Percentiles rank a stretch among this genome's conserved stretches.
phyloP scores from a whole-genome alignment of 2,329 filamentous ascomycete genomes.

The Beauveria medogensis region DNA sequence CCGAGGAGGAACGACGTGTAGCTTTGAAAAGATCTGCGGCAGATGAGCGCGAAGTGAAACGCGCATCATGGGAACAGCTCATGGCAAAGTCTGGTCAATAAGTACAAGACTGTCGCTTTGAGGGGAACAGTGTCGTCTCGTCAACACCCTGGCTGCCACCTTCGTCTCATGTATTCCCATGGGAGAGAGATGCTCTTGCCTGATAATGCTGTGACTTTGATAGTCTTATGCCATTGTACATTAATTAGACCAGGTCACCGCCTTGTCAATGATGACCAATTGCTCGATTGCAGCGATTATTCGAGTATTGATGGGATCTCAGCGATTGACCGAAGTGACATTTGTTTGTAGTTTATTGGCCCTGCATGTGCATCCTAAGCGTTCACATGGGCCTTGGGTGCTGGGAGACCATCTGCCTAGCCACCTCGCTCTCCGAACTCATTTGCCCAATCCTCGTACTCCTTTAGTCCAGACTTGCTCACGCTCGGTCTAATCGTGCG shows the following conservation, averaged over 20 bases:
- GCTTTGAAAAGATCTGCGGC: constrained; percentile 19
- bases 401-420: constrained; percentile 26
- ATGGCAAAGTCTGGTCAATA: neutral
- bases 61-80: constrained; percentile 13
- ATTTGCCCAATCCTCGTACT: constrained; percentile 89
- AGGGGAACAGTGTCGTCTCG: neutral
- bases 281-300: neutral
- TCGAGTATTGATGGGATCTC: too few species aligned
- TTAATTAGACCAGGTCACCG: neutral
- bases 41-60: constrained; percentile 19
- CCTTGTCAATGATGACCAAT: neutral
- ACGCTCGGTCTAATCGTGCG: constrained; percentile 84
- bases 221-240: neutral
- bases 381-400: too few species aligned
- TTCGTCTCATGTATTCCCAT: neutral
- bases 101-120: too few species aligned
- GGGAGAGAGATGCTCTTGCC: neutral
- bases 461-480: constrained; percentile 70
- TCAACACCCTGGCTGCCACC: neutral
- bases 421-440: constrained; percentile 91
- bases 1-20: constrained; percentile 14
- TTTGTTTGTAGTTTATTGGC: neutral
- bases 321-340: neutral
- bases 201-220: neutral
- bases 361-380: neutral